These are phyloP conservation scores for Camelina sativa DNA, from an alignment of 345 rosid species.

Conservation along the genomic window DNA sequence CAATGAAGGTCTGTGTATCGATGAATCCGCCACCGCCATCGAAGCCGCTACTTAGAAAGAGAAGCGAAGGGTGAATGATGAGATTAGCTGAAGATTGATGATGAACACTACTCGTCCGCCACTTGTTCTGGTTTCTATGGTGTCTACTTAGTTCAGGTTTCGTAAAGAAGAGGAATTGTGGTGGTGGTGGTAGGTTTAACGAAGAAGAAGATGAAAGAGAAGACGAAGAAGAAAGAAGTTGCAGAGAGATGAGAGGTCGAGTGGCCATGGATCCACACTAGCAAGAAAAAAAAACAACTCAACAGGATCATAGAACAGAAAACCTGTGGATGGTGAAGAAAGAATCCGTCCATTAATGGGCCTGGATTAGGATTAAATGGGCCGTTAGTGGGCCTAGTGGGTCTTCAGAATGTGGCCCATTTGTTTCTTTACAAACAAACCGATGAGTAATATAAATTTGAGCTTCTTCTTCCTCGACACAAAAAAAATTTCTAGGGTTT, in stretches of 20 bases:
- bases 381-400: neutral
- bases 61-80: conserved; percentile 54
- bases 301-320: neutral
- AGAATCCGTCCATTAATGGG: neutral
- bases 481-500: conserved; percentile 23
- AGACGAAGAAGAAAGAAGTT: conserved; percentile 17
- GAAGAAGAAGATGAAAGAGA: conserved; percentile 43
- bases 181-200: conserved; percentile 9
- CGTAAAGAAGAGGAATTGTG: conserved; percentile 30
- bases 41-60: conserved; percentile 58
- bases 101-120: conserved; percentile 37
- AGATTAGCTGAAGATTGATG: conserved; percentile 47
- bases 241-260: conserved; percentile 36
- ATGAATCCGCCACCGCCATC: conserved; percentile 51
- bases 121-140: conserved; percentile 38
- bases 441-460: neutral
- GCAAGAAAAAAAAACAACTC: neutral
- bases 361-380: neutral
- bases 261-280: conserved; percentile 63
- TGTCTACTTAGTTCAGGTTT: neutral
- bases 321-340: conserved; percentile 33
- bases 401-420: neutral
- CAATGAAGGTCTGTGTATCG: conserved; percentile 79
- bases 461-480: neutral
- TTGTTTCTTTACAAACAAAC: neutral